Conservation (phyloP, 2,329 filamentous ascomycete genomes). For the Talaromyces sp. region DNA sequence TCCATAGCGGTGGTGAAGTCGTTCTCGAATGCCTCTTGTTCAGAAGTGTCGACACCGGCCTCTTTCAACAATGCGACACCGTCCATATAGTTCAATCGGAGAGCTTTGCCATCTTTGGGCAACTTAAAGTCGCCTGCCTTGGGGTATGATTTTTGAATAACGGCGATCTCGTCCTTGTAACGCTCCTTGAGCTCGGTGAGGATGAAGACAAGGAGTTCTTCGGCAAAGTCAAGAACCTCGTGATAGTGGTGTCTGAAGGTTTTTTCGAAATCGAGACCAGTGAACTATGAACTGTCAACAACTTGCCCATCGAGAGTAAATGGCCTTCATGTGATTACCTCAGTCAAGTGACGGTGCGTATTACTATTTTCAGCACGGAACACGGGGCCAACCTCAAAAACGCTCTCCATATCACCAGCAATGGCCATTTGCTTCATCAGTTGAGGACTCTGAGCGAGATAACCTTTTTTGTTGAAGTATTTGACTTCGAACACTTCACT, state of each 20-base stretch:
- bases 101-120: slow-evolving; percentile 48
- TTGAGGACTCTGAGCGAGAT: slow-evolving; percentile 63
- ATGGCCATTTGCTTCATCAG: slow-evolving; percentile 69
- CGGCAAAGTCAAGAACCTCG: slow-evolving; percentile 50
- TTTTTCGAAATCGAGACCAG: slow-evolving; percentile 53
- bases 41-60: slow-evolving; percentile 49
- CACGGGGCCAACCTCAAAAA: slow-evolving; percentile 64
- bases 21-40: slow-evolving; percentile 48
- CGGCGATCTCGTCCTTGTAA: slow-evolving; percentile 45
- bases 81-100: slow-evolving; percentile 51
- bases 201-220: slow-evolving; percentile 50
- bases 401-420: slow-evolving; percentile 59
- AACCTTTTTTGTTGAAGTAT: slow-evolving; percentile 83
- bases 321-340: slow-evolving; percentile 37
- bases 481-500: slow-evolving; percentile 85
- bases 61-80: slow-evolving; percentile 48
- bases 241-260: slow-evolving; percentile 51
- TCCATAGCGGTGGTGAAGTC: slow-evolving; percentile 50
- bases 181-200: slow-evolving; percentile 45
- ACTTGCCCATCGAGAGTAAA: slow-evolving; percentile 9
- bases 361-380: slow-evolving; percentile 68
- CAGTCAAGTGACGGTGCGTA: slow-evolving; percentile 64
- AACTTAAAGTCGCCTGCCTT: slow-evolving; percentile 51
- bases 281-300: slow-evolving; percentile 39
- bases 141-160: slow-evolving; percentile 49